Base-by-base conservation (phyloP, 2,329 filamentous ascomycete species). In the Rhytidhysteron rufulum region DNA sequence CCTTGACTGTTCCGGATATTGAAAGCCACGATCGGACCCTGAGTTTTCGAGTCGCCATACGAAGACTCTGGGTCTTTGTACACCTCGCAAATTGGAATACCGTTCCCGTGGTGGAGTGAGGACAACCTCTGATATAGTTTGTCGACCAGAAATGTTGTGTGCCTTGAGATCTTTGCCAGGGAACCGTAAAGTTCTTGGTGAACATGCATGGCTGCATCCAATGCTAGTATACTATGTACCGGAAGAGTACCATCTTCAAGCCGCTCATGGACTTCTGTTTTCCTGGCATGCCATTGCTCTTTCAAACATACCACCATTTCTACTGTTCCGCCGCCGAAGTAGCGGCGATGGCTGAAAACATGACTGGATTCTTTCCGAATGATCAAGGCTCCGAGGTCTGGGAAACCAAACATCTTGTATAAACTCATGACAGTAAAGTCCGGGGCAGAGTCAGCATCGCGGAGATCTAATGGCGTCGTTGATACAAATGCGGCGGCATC, bases 321-420 rank as follows among this genome's bases (percentile, higher is more conserved):
- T 1, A 96, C 91, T 1, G 91, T 97, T 3, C 93, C 93, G 5
- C 91, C 93, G 5, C 91, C 91, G 66, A 98, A 98, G 55, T 94
- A 98, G 46, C 72, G 82, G 44, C 88, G 79, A 31, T 73, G 71
- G 22, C 77, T 70, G 34, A 95, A 82, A 3, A 84, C 59, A 29
- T 74, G 62, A 5, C 78, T 80, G 10, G 86, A 79, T 22, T 79
- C 74, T 51, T 87, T 89, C 31, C 85, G 81, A 10, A 97, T 81
- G 21, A 97, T 81, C 42, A 98, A 68, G 1, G 83, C 89, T 2
- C 91, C 91, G 2, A 97, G 72, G 59, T 97, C 88, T 0, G 91
- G 91, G 49, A 96, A 96, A 1, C 93, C 91, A 62, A 97, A 97
- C n/a, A 96, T 90, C 63, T 97, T 98, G 70, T 96, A 94, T 48